Conservation (phyloP, 257 asterid species). For the Solanum piurae region DNA sequence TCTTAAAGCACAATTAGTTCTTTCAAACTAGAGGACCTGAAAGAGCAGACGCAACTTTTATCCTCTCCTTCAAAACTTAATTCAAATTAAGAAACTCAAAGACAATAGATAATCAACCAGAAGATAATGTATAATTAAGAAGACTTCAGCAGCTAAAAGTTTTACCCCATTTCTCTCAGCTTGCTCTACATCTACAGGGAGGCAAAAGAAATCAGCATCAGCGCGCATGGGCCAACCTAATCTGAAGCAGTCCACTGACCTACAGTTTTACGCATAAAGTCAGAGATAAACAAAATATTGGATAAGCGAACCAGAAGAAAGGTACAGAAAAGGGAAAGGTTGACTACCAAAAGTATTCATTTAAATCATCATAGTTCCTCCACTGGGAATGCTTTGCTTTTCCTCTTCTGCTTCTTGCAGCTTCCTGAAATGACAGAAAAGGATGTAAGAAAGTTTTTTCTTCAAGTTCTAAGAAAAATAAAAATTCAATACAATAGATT, state of each 20-base stretch:
- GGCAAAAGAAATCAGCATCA: constrained; percentile 95
- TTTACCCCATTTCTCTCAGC: constrained; percentile 73
- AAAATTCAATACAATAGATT: not conserved
- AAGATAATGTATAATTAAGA: not conserved
- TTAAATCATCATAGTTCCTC: constrained; percentile 97
- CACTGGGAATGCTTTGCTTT: constrained; percentile 94
- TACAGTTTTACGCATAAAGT: constrained; percentile 11
- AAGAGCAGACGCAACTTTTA: not conserved
- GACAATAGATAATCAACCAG: not conserved
- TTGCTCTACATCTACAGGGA: constrained; percentile 27
- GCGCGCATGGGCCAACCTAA: constrained; percentile 99
- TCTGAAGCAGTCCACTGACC: constrained; percentile 98
- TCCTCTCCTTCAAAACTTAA: not conserved
- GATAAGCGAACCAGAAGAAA: not conserved
- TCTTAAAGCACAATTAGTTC: not conserved
- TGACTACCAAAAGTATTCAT: constrained; percentile 88
- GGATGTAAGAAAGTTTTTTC: not conserved
- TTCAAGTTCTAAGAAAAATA: not conserved
- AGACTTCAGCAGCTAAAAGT: not conserved
- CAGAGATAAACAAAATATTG: not conserved
- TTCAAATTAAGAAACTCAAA: not conserved
- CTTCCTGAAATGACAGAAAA: constrained; percentile 49
- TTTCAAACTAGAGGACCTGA: not conserved
- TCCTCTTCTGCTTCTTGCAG: constrained; percentile 73
- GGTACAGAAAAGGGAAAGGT: not conserved